These are phyloP conservation scores for Ramalina intermedia DNA, from an alignment of 495 filamentous ascomycete species.

Conservation along the genomic window DNA sequence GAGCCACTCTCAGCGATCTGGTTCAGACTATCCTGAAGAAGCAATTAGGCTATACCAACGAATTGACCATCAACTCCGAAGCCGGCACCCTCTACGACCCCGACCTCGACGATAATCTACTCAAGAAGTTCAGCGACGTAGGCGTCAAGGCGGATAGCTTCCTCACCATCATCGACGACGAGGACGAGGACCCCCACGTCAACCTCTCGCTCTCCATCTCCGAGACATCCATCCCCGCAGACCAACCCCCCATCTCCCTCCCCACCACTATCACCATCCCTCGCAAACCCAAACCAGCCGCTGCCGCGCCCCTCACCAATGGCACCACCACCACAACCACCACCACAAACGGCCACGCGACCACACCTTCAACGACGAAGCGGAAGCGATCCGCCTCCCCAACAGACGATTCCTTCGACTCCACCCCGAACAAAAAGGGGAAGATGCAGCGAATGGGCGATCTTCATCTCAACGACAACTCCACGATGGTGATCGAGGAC, in stretches of 20 bases:
- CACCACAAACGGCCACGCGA: conserved; percentile 9
- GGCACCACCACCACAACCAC: conserved; percentile 1
- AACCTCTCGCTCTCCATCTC: conserved; percentile 58
- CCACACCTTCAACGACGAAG: conserved; percentile 13
- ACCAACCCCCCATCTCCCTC: conserved; percentile 30
- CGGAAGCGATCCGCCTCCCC: conserved; percentile 34
- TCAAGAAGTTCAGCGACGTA: conserved; percentile 64
- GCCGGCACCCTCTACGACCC: conserved; percentile 69
- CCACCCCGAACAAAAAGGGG: conserved; percentile 27
- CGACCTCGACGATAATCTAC: conserved; percentile 74
- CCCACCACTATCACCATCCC: conserved; percentile 34
- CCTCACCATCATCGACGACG: conserved; percentile 73
- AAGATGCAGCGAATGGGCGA: conserved; percentile 13
- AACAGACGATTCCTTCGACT: conserved; percentile 24
- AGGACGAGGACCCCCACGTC: conserved; percentile 65
- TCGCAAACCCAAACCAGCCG: conserved; percentile 29
- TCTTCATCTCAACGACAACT: conserved; percentile 15
- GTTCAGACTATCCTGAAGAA: conserved; percentile 56
- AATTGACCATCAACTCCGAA: conserved; percentile 62
- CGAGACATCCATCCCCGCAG: conserved; percentile 26
- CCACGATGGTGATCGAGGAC: conserved; percentile 34
- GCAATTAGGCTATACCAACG: conserved; percentile 68
- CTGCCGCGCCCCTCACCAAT: conserved; percentile 3
- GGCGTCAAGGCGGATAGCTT: conserved; percentile 60
- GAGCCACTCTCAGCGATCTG: conserved; percentile 68